These are phyloP conservation scores for Calonectria hongkongensis DNA, from an alignment of 2,329 filamentous ascomycete species.

Conservation along the genomic window DNA sequence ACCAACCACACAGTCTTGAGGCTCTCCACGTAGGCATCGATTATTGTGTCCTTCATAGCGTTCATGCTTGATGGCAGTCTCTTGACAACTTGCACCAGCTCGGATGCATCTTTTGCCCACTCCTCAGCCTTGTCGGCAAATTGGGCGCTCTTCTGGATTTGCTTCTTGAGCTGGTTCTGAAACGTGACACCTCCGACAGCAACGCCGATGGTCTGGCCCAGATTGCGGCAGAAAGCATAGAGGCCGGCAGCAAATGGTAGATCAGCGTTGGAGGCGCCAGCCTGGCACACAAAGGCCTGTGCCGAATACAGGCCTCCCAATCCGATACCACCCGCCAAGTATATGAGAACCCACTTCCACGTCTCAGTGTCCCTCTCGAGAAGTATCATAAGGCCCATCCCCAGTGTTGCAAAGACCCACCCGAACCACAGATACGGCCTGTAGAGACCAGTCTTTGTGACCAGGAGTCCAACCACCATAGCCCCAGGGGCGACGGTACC, in stretches of 20 bases:
- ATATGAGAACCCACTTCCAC: constrained; percentile 76
- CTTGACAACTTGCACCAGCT: constrained; percentile 68
- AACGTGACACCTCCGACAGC: constrained; percentile 81
- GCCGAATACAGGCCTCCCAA: constrained; percentile 79
- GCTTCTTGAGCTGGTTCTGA: constrained; percentile 77
- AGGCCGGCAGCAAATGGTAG: constrained; percentile 73
- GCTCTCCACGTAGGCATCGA: constrained; percentile 58
- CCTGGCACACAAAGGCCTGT: constrained; percentile 78
- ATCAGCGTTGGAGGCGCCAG: constrained; percentile 64
- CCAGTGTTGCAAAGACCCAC: constrained; percentile 76
- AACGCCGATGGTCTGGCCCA: constrained; percentile 80
- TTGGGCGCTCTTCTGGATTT: constrained; percentile 67
- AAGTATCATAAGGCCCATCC: constrained; percentile 73
- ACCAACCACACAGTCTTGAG: constrained; percentile 59
- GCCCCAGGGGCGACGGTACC: constrained; percentile 79
- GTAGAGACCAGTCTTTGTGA: constrained; percentile 75
- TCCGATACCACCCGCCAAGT: constrained; percentile 75
- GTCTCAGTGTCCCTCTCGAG: constrained; percentile 70
- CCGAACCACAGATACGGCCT: constrained; percentile 77
- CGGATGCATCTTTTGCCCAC: constrained; percentile 75
- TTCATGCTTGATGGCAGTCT: constrained; percentile 63
- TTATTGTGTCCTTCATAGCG: constrained; percentile 51
- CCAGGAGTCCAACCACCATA: constrained; percentile 72
- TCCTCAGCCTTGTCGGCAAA: constrained; percentile 64
- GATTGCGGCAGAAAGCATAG: constrained; percentile 76